A percentile compares a stretch with the other conserved stretches of the same genome.
These are phyloP conservation scores for Edaphochlamys debaryana DNA, from an alignment of 139 green algal species.

Conservation along the genomic window DNA sequence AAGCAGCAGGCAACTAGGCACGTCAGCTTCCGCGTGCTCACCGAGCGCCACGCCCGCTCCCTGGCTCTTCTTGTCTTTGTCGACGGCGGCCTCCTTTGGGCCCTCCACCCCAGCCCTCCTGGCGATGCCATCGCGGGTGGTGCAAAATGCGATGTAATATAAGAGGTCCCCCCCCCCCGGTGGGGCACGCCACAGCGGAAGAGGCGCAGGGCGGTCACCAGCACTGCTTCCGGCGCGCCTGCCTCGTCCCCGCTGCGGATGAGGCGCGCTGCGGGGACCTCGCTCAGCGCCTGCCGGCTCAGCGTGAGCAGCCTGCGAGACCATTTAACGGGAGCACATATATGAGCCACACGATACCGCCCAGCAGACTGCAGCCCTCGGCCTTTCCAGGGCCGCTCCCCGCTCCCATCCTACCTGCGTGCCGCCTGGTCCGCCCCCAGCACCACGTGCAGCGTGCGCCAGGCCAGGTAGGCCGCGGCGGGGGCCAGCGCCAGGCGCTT, in stretches of 20 bases:
- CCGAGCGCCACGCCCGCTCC: no score
- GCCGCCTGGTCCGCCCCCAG: not conserved
- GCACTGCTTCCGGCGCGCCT: not conserved
- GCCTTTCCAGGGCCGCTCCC: not conserved
- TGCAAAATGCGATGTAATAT: slow-evolving; percentile 36
- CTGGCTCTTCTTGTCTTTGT: no score
- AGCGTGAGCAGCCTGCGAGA: not conserved
- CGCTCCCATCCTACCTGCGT: not conserved
- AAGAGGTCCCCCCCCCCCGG: slow-evolving; percentile 27
- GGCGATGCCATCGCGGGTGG: slow-evolving; percentile 2
- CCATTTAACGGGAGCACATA: no score
- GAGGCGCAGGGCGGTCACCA: not conserved
- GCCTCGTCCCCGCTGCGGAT: not conserved
- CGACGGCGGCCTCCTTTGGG: no score
- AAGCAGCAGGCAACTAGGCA: no score
- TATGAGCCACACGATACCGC: no score
- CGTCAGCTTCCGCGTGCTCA: no score
- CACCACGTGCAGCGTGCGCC: slow-evolving; percentile 8
- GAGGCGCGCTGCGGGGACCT: not conserved
- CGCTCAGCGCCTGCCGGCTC: not conserved
- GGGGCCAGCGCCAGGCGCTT: slow-evolving; percentile 10
- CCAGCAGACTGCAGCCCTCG: no score
- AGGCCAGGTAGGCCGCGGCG: slow-evolving; percentile 7
- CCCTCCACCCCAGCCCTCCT: no score
- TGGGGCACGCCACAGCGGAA: not conserved